phyloP scores from a whole-genome alignment of 768 basidiomycete species.

The Podaxis sp. region DNA sequence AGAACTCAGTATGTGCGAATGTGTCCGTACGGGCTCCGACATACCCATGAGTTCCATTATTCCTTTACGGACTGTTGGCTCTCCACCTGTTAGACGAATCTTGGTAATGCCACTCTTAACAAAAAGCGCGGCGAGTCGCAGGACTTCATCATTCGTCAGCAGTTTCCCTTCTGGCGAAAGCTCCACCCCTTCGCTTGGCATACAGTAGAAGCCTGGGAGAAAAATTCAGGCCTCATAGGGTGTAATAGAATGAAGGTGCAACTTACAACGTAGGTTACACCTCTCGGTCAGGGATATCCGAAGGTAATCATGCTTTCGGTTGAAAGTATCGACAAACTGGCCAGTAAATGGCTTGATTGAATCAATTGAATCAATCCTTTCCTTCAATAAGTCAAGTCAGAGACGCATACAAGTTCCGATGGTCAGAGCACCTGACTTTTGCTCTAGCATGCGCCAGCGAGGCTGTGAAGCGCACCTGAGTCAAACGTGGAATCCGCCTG shows the following conservation, averaged over 20 bases:
- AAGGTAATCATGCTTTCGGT: constrained; percentile 79
- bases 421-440: constrained; percentile 10
- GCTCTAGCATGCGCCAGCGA: constrained; percentile 11
- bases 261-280: constrained; percentile 82
- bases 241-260: neutral
- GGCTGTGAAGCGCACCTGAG: neutral
- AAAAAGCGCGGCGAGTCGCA: constrained; percentile 74
- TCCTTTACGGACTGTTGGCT: constrained; percentile 81
- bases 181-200: constrained; percentile 80
- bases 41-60: constrained; percentile 68
- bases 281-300: constrained; percentile 84
- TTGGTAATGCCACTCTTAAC: constrained; percentile 83
- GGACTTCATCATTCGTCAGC: constrained; percentile 73
- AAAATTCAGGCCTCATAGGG: constrained; percentile 13
- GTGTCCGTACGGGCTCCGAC: constrained; percentile 18
- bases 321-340: constrained; percentile 64
- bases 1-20: neutral
- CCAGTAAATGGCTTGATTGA: constrained; percentile 45
- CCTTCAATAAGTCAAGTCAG: constrained; percentile 32
- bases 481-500: neutral
- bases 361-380: constrained; percentile 58
- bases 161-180: constrained; percentile 69
- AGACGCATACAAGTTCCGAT: neutral
- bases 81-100: constrained; percentile 86
- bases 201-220: constrained; percentile 83